Conservation (phyloP, 345 rosid species). For the Syzygium aqueum region DNA sequence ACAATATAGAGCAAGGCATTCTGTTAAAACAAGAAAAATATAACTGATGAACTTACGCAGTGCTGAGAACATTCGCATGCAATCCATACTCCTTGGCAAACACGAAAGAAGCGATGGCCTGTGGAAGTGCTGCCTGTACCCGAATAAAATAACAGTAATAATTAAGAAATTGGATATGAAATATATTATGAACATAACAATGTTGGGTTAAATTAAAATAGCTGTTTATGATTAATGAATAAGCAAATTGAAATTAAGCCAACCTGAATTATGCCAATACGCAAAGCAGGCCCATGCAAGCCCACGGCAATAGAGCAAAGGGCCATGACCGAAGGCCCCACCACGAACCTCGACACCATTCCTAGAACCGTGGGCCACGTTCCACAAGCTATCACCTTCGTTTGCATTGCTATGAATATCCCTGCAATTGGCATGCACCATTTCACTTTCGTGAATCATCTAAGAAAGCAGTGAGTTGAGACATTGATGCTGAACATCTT, state of each 20-base stretch:
- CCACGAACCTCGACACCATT: constrained; percentile 21
- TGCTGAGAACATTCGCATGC: constrained; percentile 30
- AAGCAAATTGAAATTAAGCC: neutral
- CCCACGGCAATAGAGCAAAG: constrained; percentile 22
- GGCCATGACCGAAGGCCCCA: constrained; percentile 25
- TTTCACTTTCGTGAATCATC: neutral
- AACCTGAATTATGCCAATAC: constrained; percentile 32
- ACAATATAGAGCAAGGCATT: neutral
- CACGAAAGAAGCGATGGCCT: constrained; percentile 34
- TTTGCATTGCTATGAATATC: constrained; percentile 82
- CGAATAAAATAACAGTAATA: neutral
- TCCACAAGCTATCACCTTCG: constrained; percentile 67
- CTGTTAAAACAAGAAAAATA: neutral
- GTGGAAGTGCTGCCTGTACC: constrained; percentile 35
- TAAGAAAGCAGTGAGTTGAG: too few relatives aligned
- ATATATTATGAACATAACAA: neutral
- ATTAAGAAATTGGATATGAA: neutral
- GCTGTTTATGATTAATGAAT: too few relatives aligned
- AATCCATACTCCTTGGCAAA: constrained; percentile 38
- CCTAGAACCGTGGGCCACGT: constrained; percentile 34
- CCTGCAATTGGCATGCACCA: constrained; percentile 25
- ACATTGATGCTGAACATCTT: neutral
- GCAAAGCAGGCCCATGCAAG: constrained; percentile 25
- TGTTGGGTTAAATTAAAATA: too few relatives aligned
- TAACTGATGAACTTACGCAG: constrained; percentile 11